Base-by-base conservation (phyloP, 495 filamentous ascomycete species). In the Trichoderma gamsii region DNA sequence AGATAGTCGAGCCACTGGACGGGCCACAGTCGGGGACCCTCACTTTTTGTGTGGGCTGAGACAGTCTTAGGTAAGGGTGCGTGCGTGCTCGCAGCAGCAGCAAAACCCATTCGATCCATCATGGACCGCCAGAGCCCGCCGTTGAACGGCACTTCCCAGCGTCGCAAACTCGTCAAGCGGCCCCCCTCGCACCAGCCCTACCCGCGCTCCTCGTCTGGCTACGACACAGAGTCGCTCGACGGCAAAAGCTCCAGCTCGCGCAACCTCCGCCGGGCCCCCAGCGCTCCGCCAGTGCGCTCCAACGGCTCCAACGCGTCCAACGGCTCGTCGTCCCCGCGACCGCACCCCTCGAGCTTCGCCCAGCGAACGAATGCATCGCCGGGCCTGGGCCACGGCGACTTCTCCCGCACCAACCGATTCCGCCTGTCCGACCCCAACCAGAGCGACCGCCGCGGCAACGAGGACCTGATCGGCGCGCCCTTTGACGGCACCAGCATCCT, bases 401-500 rank as follows among this genome's bases (percentile, higher is more conserved):
- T 78, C 71, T 49, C 68, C 67, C 9, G 69, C 73, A 72, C 76
- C 64, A 70, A 18, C 49, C 49, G 49, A n/a, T 52, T 23, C 35
- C 74, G 67, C 71, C 69, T 71, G 51, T 73, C 72, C 41, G 73
- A 71, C 49, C 67, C 72, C 73, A n/a, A 70, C 80, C 74, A 67
- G 69, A 64, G 72, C 35, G 35, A 38, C 35, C 35, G 35, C 72
- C 69, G 73, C 78, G 71, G 88, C 88, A 61, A 82, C 70, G 88
- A 91, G 80, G 90, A 93, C 78, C 81, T 91, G 68, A 84, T 87
- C 75, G 86, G 87, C 71, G 81, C 85, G 71, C 86, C 89, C 64
- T 88, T 88, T 79, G 88, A 92, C 80, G 82, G 84, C 70, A 85
- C 81, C 70, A 85, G 84, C 74, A 91, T 91, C 76, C 80, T 91